Conservation (phyloP, 495 filamentous ascomycete genomes). For the Staphylotrichum tortipilum region DNA sequence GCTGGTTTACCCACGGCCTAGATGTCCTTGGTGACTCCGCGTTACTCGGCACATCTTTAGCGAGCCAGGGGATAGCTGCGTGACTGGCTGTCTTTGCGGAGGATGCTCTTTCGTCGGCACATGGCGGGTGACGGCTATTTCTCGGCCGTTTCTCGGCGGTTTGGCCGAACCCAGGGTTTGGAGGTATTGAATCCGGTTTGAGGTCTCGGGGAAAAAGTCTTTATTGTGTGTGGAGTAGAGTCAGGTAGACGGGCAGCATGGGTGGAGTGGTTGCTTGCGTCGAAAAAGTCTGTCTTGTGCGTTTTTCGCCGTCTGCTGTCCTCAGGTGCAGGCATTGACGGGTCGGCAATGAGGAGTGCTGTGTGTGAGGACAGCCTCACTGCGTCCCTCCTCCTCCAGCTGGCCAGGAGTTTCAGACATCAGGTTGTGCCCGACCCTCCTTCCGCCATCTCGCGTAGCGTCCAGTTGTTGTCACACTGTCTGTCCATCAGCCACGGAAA, state of each 20-base stretch:
- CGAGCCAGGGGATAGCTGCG: neutral
- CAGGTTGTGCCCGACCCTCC: no score
- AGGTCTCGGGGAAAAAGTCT: no score
- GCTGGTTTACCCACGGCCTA: slow-evolving; percentile 36
- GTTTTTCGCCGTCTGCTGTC: neutral
- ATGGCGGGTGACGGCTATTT: neutral
- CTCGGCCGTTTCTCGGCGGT: neutral
- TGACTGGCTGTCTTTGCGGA: neutral
- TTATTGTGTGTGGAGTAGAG: neutral
- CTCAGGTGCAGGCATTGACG: no score
- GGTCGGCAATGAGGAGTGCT: no score
- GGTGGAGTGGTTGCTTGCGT: neutral
- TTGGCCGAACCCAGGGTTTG: no score
- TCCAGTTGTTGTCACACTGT: no score
- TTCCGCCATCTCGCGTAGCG: no score
- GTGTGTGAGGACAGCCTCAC: no score
- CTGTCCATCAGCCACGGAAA: no score
- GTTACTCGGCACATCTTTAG: neutral
- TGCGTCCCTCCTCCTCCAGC: no score
- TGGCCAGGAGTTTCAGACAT: no score
- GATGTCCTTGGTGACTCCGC: neutral
- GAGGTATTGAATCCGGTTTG: no score
- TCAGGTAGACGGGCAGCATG: slow-evolving; percentile 1
- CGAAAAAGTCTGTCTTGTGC: neutral
- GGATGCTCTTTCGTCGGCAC: neutral